Conservation (phyloP, 805 yeast species). For the Candida endomychidarum region DNA sequence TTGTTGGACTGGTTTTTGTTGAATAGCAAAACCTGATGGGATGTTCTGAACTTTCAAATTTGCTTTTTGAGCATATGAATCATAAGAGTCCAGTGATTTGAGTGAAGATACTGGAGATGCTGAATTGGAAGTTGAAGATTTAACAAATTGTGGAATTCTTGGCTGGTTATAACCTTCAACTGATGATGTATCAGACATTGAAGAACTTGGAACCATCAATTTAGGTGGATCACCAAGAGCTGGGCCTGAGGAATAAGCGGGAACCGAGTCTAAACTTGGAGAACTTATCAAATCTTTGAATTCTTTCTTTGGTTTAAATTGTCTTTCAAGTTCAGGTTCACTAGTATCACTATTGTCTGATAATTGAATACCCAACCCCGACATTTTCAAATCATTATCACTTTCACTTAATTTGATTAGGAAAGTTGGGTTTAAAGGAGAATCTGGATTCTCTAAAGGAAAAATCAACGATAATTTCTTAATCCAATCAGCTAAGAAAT, state of each 20-base stretch:
- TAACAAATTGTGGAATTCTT: conserved; percentile 13
- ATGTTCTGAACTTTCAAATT: conserved; percentile 12
- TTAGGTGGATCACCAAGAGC: not conserved
- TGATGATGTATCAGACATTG: conserved; percentile 11
- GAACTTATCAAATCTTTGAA: conserved; percentile 10
- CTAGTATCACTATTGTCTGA: not conserved
- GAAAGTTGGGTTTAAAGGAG: conserved; percentile 22
- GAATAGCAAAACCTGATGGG: conserved; percentile 9
- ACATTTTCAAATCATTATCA: conserved; percentile 19
- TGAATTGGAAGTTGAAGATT: conserved; percentile 8
- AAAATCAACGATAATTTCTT: conserved; percentile 31
- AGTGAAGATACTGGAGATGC: conserved; percentile 18
- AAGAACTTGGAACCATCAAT: not conserved
- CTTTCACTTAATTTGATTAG: conserved; percentile 19
- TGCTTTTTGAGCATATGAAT: conserved; percentile 7
- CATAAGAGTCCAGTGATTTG: conserved; percentile 13
- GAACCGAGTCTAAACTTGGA: conserved; percentile 2
- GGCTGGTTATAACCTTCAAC: conserved; percentile 13
- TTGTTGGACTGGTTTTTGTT: conserved; percentile 12
- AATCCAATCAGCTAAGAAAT: conserved; percentile 29
- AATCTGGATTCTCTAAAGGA: conserved; percentile 28
- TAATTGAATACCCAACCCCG: conserved; percentile 37
- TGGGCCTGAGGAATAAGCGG: too few species aligned
- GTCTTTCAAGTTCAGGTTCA: not conserved
- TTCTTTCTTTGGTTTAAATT: not conserved